Conservation (phyloP, 2,329 filamentous ascomycete species). For the Trichoderma sp. region DNA sequence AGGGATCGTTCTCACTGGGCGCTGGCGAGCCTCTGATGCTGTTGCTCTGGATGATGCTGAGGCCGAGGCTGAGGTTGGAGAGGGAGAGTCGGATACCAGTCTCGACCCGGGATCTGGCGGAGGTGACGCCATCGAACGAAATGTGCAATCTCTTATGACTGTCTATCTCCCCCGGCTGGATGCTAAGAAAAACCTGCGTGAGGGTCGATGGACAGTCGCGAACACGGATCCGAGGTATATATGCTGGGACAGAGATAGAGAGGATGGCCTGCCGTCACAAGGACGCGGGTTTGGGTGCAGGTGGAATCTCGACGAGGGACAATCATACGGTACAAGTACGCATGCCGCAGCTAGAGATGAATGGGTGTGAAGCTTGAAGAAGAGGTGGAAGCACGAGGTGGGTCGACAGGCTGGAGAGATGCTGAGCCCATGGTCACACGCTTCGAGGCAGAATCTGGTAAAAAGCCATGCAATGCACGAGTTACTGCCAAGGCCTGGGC, state of each 20-base stretch:
- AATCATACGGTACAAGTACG: too few relatives aligned
- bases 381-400: conserved; percentile 11
- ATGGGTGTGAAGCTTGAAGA: conserved; percentile 2
- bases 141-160: background rate
- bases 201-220: background rate
- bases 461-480: background rate
- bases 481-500: background rate
- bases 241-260: background rate
- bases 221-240: background rate
- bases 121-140: conserved; percentile 18
- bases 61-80: conserved; percentile 18
- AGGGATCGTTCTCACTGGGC: conserved; percentile 31
- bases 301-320: background rate
- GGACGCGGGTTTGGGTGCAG: background rate
- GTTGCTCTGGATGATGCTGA: background rate
- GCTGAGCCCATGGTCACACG: conserved; percentile 16
- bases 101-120: conserved; percentile 16
- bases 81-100: conserved; percentile 17
- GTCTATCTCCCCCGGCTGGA: background rate
- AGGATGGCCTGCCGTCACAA: background rate
- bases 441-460: conserved; percentile 8
- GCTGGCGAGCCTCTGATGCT: conserved; percentile 24
- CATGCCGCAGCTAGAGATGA: background rate
- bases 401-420: conserved; percentile 9
- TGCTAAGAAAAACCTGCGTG: background rate